Percentiles rank a stretch among this genome's conserved stretches.
These are phyloP conservation scores for Orbilia blumenaviensis DNA, from an alignment of 2,329 filamentous ascomycete genomes.

Conservation along the genomic window DNA sequence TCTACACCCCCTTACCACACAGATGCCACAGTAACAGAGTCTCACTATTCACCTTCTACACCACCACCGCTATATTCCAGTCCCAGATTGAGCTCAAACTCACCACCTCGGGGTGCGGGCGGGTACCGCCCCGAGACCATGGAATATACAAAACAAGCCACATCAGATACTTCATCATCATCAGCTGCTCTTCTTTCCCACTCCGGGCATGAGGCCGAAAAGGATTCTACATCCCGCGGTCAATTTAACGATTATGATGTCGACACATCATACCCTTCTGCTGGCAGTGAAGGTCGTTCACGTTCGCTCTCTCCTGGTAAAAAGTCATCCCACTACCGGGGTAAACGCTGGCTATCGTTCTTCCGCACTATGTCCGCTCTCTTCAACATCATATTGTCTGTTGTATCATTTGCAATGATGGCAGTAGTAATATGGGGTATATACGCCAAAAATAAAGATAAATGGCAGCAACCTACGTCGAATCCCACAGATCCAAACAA, in stretches of 20 bases:
- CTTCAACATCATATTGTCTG: slow-evolving; percentile 1
- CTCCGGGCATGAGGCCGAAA: slow-evolving; percentile 30
- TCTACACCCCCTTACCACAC: not conserved
- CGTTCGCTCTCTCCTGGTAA: not conserved
- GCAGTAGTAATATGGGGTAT: slow-evolving; percentile 23
- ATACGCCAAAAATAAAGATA: slow-evolving; percentile 14
- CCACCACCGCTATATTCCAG: slow-evolving; percentile 30
- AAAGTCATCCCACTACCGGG: slow-evolving; percentile 11
- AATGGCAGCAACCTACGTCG: not conserved
- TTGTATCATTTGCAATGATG: slow-evolving; percentile 5
- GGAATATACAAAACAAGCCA: slow-evolving; percentile 17
- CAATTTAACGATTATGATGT: not conserved
- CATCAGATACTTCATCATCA: not conserved
- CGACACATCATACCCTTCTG: slow-evolving; percentile 9
- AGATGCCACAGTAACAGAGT: not conserved
- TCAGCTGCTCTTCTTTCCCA: slow-evolving; percentile 21
- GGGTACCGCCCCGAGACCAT: slow-evolving; percentile 31
- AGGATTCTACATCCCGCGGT: not conserved
- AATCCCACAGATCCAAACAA: not conserved
- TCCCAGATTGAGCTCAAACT: not conserved
- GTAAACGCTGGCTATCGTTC: slow-evolving; percentile 10
- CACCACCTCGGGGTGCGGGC: not conserved
- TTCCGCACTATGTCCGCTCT: slow-evolving; percentile 13
- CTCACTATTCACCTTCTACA: not conserved
- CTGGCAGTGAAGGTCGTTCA: not conserved